Evolutionary conservation across 2,329 filamentous ascomycete species (phyloP), one percentile per base, ranked within the genome.

Genomic region (Phialemoniopsis sp.): DNA sequence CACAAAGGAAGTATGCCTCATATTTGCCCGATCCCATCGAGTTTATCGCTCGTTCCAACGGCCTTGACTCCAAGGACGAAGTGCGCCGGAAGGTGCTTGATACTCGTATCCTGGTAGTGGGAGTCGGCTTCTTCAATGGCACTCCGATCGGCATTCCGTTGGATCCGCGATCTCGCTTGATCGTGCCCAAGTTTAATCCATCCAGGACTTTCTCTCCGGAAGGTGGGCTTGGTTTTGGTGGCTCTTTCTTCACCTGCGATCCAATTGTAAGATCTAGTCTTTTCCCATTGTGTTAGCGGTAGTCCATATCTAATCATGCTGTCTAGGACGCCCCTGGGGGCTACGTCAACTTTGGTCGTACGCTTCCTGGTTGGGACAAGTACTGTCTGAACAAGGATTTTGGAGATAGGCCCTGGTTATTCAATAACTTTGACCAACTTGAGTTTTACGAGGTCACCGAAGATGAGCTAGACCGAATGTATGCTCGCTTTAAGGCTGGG

Each of bases 371-470:
- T 13, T 71, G 72, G 34, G 21, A 26, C 10, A 26, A 26, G 21
- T 26, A 26, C 10, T 26, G 21, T 10, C 21, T 26, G 21, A 26
- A 26, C 10, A 26, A 26, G 21, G 21, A 26, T 10, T 26, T 26
- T 10, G 21, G 21, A 26, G 6, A 26, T 1, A 49, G 57, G 19
- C 75, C 76, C 0, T 78, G 75, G 68, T 59, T 80, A 3, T 80
- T 77, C 47, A 62, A 70, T 36, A 70, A 78, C 44, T 77, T 80
- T 43, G 76, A 80, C 46, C 63, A 76, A 32, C 59, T 80, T 15
- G 72, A 66, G 0, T 80, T 73, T 52, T 72, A 77, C 45, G 64
- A 69, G 40, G 74, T 79, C 13, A 63, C 49, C 28, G 70, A 78
- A 44, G 56, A 61, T 12, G 72, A 78, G 45, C 69, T 77, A 29